Base-by-base conservation (phyloP, 1,284 basidiomycete genomes). In the Rhodotorula sp. region DNA sequence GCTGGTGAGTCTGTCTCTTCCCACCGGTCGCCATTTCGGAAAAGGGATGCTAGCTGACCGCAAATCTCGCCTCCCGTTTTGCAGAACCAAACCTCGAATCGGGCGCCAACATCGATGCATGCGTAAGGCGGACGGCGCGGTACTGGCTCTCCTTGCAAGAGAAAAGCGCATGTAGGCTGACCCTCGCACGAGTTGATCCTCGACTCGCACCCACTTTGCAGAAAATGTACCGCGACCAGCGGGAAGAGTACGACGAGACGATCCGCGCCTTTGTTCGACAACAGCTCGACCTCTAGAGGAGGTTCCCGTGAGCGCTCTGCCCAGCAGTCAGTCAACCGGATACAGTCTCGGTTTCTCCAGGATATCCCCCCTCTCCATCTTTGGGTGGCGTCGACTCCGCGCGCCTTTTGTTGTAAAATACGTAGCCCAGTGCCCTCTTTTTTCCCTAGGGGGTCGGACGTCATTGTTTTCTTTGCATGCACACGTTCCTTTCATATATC, bases 61-160 rank as follows among this genome's bases (percentile, higher is more conserved):
- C 29, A 10, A 34, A 54, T 52, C 71, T 48, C 66, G 46, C 20
- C 72, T 66, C 65, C 77, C 21, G 8, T 21, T 64, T 89, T 10
- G 52, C 63, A 64, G 96, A 99, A 84, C 97, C 97, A n/a, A 99
- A 99, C 83, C 87, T 98, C 66, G 97, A 99, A 84, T 93, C 91
- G 76, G 96, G 96, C 48, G 97, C 97, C 60, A 98, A 98, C 83
- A 92, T 99, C 72, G 96, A 99, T 70, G 83, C 82, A 52, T 83
- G 82, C 78, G 82, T 83, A 70, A 77, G 79, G 79, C 39, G 39
- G 39, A 14, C 39, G 39, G 12, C 39, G 10, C 3, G 10, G 39
- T 8, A 43, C 39, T 10, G 2, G 10, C 8, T 14, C 39, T 10
- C 39, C 39, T 43, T 8, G 10, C 39, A 43, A 14, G 39, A 10